A percentile compares a stretch with the other conserved stretches of the same genome.
Conservation (phyloP, 306 rosid species). For the Sphenostylis stenocarpa region DNA sequence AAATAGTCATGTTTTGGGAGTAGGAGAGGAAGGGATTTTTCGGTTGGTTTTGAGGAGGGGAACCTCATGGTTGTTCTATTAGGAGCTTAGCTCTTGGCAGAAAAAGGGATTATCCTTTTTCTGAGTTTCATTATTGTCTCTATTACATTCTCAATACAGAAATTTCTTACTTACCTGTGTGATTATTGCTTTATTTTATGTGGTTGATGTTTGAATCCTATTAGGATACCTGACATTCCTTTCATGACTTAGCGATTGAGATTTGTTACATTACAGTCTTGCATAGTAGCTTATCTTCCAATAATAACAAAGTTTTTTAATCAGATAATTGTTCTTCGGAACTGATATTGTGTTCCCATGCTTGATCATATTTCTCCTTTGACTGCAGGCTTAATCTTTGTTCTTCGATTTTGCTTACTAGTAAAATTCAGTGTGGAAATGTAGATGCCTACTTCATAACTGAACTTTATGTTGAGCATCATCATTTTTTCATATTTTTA, state of each 20-base stretch:
- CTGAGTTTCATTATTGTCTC: too few relatives aligned
- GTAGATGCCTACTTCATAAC: neutral
- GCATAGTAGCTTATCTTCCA: neutral
- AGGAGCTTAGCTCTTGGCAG: too few relatives aligned
- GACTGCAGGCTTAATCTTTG: neutral
- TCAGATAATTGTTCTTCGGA: neutral
- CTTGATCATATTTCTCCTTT: neutral
- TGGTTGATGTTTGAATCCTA: too few relatives aligned
- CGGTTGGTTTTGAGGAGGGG: too few relatives aligned
- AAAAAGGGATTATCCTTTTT: too few relatives aligned
- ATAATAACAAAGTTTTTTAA: conserved; percentile 2
- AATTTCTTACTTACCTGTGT: too few relatives aligned
- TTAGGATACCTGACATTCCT: neutral
- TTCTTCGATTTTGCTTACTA: neutral
- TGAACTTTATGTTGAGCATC: conserved; percentile 22
- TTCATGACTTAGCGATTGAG: neutral
- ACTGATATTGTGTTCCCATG: neutral
- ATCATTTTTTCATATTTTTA: neutral
- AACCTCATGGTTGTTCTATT: too few relatives aligned
- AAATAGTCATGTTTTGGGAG: too few relatives aligned
- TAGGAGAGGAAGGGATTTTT: too few relatives aligned
- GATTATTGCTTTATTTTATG: too few relatives aligned
- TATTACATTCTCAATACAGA: too few relatives aligned
- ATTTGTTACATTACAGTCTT: neutral
- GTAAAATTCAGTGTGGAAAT: neutral